Base-by-base conservation (phyloP, 768 basidiomycete genomes). In the Cyathus striatus region DNA sequence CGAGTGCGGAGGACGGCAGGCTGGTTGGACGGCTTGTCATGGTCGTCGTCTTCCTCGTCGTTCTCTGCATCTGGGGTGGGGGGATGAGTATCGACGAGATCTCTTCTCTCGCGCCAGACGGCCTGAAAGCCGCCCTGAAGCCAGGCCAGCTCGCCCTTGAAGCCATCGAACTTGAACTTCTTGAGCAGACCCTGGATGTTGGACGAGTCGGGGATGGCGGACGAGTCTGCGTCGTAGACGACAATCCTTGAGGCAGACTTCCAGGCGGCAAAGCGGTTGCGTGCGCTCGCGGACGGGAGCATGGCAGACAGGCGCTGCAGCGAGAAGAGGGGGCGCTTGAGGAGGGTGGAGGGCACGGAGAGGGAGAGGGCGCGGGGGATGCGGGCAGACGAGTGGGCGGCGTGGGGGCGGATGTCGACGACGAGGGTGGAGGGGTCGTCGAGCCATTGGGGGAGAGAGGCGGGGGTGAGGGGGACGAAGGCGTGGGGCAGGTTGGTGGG, bases 341-440 rank as follows among this genome's bases (percentile, higher is more conserved):
- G 83, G 17, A 97, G 83, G 0, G 93, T 97, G 2, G 94, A 92
- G 1, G 95, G n/a, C n/a, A n/a, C n/a, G n/a, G n/a, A n/a, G n/a
- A n/a, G n/a, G n/a, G n/a, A n/a, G n/a, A n/a, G n/a, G n/a, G n/a
- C n/a, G n/a, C n/a, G n/a, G 30, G 75, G 74, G 23, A 96, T 52
- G 39, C 91, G 83, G 18, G 81, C 80, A 6, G 73, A 55, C 5
- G 78, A 63, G 59, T 79, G 85, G 5, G 84, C 78, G 14, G 84
- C 83, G 62, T 89, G 87, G 9, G 91, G 83, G 0, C 94, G 81
- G 42, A 97, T 83, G 67, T 97, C 94, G 64, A 98, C 72, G 54
- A 96, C 63, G 56, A 98, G 82, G 6, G 64, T 60, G 22, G 62
- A 54, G 10, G 63, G 45, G 49, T 64, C 64, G 20, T 55, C 49